Evolutionary conservation across 768 basidiomycete species (phyloP).

Genomic region (Scleroderma citrinum): DNA sequence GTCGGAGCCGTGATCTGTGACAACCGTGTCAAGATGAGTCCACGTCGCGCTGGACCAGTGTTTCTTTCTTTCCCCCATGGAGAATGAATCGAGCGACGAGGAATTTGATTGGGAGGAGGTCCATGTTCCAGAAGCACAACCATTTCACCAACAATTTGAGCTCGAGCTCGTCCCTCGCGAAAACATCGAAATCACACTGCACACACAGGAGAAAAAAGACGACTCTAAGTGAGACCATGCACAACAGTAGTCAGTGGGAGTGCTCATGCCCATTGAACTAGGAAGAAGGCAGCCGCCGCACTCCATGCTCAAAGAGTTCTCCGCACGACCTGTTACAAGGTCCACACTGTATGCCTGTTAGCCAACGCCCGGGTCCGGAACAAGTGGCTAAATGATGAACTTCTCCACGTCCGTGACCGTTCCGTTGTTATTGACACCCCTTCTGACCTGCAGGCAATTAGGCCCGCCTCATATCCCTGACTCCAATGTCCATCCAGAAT

Average conservation of each 20-base stretch:
- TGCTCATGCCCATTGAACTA: conserved; percentile 32
- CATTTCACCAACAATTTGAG: conserved; percentile 10
- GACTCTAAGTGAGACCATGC: conserved; percentile 37
- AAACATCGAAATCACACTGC: conserved; percentile 70
- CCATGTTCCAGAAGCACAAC: conserved; percentile 39
- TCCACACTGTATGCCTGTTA: conserved; percentile 81
- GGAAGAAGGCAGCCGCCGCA: conserved; percentile 35
- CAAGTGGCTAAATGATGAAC: conserved; percentile 71
- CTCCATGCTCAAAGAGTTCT: conserved; percentile 63
- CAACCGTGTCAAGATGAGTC: conserved; percentile 5
- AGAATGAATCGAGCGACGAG: conserved; percentile 44
- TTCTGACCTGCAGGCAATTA: conserved; percentile 26
- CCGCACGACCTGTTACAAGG: conserved; percentile 80
- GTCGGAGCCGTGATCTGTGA: conserved; percentile 13
- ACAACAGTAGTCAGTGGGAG: neutral
- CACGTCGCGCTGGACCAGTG: neutral
- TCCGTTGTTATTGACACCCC: neutral
- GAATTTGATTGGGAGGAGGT: conserved; percentile 83
- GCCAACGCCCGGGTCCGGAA: conserved; percentile 73
- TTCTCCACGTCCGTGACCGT: conserved; percentile 64
- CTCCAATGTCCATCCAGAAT: conserved; percentile 75
- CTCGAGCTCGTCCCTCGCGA: conserved; percentile 32
- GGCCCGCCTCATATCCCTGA: conserved; percentile 85
- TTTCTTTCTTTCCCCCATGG: conserved; percentile 6
- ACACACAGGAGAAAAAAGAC: conserved; percentile 35